Base-by-base conservation (phyloP, 805 yeast species). In the Candida bentonensis region DNA sequence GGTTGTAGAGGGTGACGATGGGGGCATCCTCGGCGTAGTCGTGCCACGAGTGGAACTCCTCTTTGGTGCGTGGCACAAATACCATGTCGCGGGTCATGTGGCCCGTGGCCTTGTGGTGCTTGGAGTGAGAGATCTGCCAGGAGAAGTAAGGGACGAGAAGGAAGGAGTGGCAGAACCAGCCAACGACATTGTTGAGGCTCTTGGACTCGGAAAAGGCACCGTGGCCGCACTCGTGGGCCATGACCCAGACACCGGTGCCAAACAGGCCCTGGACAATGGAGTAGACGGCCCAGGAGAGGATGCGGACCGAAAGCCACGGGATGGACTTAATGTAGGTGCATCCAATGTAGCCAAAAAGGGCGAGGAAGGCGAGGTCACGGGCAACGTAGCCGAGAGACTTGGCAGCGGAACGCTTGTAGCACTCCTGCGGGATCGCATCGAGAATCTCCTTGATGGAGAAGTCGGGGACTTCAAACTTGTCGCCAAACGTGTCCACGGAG, bases 221-320 rank as follows among this genome's bases (percentile, higher is more conserved):
- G 62, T 84, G 95, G 48, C 95, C 95, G 69, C 95, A 84, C 64
- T 84, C 95, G 63, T 84, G 95, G 44, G 94, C 92, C 65, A 84
- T 58, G 42, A 84, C 81, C 94, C 94, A 84, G 42, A 79, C 44
- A 41, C 94, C 94, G 23, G 87, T 79, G 47, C 79, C 78, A 48
- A 81, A 74, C 45, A 83, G 65, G 23, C 89, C 86, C 53, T 75
- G 74, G 40, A 65, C 57, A 44, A 70, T 56, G 17, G 76, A 61
- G 57, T 81, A 78, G 15, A 58, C 62, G 33, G 68, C 51, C 89
- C 92, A 83, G 41, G 74, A 72, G 4, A 65, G 58, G 46, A 72
- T 70, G 50, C 92, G 71, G 4, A 69, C 55, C 11, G 59, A 50
- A 27, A 54, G 52, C 47, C 61, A 60, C 20, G 73, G 70, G 39